Percentiles rank a stretch among this genome's conserved stretches.
Conservation (phyloP, 192 early-diverging fungal species). For the Gryganskiella cystojenkinii region DNA sequence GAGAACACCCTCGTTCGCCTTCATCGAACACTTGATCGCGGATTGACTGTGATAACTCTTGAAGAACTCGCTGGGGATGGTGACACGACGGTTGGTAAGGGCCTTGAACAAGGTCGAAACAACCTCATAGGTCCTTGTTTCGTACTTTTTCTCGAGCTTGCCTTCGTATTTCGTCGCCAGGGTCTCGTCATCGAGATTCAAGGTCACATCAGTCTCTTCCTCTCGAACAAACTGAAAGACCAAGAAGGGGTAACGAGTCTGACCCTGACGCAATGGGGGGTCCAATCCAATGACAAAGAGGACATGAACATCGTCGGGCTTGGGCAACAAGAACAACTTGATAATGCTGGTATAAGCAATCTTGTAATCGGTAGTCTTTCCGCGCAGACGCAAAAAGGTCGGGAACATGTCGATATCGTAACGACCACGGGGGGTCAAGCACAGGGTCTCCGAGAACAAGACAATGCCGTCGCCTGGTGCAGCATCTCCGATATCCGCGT, state of each 20-base stretch:
- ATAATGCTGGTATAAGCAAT: slow-evolving; percentile 88
- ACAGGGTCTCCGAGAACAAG: slow-evolving; percentile 88
- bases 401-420: slow-evolving; percentile 96
- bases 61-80: slow-evolving; percentile 68
- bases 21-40: slow-evolving; percentile 95
- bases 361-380: slow-evolving; percentile 99
- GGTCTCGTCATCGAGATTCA: slow-evolving; percentile 86
- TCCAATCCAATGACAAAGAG: slow-evolving; percentile 96
- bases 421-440: slow-evolving; percentile 94
- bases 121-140: slow-evolving; percentile 87
- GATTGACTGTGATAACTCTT: slow-evolving; percentile 76
- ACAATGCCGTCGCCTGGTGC: slow-evolving; percentile 90
- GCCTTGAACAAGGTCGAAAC: slow-evolving; percentile 88
- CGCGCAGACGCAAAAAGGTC: slow-evolving; percentile 91
- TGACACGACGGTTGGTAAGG: slow-evolving; percentile 81
- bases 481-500: slow-evolving; percentile 87
- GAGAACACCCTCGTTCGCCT: slow-evolving; percentile 95
- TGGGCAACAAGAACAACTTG: slow-evolving; percentile 88
- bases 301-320: slow-evolving; percentile 93
- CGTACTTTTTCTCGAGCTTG: slow-evolving; percentile 84
- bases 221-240: slow-evolving; percentile 97
- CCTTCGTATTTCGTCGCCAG: slow-evolving; percentile 76
- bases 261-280: slow-evolving; percentile 96
- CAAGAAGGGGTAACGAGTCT: slow-evolving; percentile 94
- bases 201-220: slow-evolving; percentile 85